Conservation (phyloP, 1,284 basidiomycete species). For the Athelia sp. region DNA sequence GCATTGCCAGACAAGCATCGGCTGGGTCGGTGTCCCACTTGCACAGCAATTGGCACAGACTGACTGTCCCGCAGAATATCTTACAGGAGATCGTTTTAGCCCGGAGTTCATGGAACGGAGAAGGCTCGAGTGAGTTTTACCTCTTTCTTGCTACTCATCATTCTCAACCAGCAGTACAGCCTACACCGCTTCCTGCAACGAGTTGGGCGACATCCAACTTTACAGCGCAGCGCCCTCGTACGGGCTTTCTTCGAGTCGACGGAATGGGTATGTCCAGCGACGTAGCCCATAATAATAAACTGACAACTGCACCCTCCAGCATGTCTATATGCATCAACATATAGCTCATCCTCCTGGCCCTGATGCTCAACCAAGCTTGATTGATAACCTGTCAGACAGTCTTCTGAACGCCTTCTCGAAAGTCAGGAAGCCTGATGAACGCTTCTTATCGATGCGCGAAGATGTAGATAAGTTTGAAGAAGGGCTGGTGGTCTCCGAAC, state of each 20-base stretch:
- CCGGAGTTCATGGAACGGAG: conserved; percentile 94
- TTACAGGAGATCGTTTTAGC: conserved; percentile 96
- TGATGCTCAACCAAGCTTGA: conserved; percentile 74
- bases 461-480: conserved; percentile 95
- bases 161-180: conserved; percentile 35
- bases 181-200: conserved; percentile 92
- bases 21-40: conserved; percentile 57
- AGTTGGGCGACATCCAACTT: conserved; percentile 86
- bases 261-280: conserved; percentile 79
- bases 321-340: conserved; percentile 94
- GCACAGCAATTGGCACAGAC: conserved; percentile 2
- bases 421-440: conserved; percentile 94
- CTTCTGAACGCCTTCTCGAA: conserved; percentile 93
- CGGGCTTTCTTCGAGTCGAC: conserved; percentile 93
- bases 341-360: conserved; percentile 82
- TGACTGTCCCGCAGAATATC: conserved; percentile 65
- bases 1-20: conserved; percentile 96
- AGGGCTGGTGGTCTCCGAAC: conserved; percentile 75
- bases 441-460: conserved; percentile 90
- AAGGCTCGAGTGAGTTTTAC: conserved; percentile 71
- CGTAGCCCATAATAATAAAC: conserved; percentile 2
- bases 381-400: conserved; percentile 94
- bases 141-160: conserved; percentile 3
- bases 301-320: conserved; percentile 38
- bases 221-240: conserved; percentile 88